These are phyloP conservation scores for Malbranchea zuffiana DNA, from an alignment of 2,329 filamentous ascomycete species.

Conservation along the genomic window DNA sequence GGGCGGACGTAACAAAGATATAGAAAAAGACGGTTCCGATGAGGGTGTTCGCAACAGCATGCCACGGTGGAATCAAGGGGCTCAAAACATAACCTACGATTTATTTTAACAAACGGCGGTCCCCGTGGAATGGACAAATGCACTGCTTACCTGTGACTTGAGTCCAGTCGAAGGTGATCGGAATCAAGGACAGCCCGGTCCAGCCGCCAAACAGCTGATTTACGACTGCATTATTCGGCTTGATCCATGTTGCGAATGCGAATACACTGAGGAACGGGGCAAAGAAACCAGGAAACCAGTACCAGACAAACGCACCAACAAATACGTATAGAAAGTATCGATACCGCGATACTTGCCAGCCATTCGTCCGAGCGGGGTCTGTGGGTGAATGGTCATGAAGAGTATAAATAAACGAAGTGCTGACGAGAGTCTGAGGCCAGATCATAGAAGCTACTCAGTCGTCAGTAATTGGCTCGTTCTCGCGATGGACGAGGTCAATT, in stretches of 20 bases:
- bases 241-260: slow-evolving; percentile 61
- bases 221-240: slow-evolving; percentile 54
- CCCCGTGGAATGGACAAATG: not conserved
- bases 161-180: slow-evolving; percentile 68
- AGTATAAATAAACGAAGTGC: slow-evolving; percentile 57
- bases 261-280: slow-evolving; percentile 60
- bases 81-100: slow-evolving; percentile 53
- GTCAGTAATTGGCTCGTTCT: not conserved
- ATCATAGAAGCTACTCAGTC: slow-evolving; percentile 53
- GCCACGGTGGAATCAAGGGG: slow-evolving; percentile 60
- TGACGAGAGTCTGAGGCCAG: slow-evolving; percentile 57
- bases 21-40: slow-evolving; percentile 58
- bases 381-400: slow-evolving; percentile 55
- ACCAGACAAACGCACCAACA: slow-evolving; percentile 50
- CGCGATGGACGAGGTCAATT: not conserved
- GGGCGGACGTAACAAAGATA: slow-evolving; percentile 45
- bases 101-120: not conserved
- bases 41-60: slow-evolving; percentile 61
- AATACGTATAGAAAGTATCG: slow-evolving; percentile 53
- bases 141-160: slow-evolving; percentile 38
- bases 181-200: slow-evolving; percentile 56
- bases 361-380: slow-evolving; percentile 47
- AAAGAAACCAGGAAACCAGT: slow-evolving; percentile 59
- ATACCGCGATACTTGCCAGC: slow-evolving; percentile 56
- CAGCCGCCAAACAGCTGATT: slow-evolving; percentile 64